Conservation (phyloP, 2,329 filamentous ascomycete species). For the Colletotrichum destructivum region DNA sequence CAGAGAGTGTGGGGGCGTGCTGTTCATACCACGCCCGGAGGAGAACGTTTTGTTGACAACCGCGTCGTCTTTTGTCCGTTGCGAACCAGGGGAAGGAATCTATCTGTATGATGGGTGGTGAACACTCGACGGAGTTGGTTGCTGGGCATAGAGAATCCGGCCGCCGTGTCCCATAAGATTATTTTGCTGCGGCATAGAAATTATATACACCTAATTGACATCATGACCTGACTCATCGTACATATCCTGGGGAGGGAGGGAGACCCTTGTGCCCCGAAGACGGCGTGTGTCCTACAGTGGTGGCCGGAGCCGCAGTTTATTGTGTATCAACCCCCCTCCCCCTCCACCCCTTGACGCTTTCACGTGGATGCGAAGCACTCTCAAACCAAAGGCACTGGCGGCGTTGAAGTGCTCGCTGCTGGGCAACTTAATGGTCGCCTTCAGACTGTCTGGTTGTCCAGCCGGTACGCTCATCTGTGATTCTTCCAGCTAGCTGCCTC, state of each 20-base stretch:
- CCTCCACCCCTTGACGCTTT: neutral
- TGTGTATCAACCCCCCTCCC: too few relatives aligned
- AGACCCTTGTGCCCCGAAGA: neutral
- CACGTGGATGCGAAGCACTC: neutral
- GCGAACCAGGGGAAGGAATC: too few relatives aligned
- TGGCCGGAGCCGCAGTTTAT: neutral
- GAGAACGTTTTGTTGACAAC: neutral
- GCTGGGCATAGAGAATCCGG: neutral
- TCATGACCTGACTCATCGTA: neutral
- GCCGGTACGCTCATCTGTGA: neutral
- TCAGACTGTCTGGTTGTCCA: too few relatives aligned
- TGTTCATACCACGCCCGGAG: neutral
- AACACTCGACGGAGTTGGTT: neutral
- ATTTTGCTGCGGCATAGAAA: neutral
- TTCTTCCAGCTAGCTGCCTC: neutral
- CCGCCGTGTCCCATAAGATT: neutral
- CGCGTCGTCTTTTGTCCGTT: neutral
- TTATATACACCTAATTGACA: slow-evolving; percentile 13
- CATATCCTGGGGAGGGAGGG: neutral
- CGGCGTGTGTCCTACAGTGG: neutral
- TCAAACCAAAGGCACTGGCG: too few relatives aligned
- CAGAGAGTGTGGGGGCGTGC: too few relatives aligned
- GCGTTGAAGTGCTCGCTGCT: too few relatives aligned
- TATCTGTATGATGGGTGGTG: neutral
- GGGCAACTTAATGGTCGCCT: too few relatives aligned